phyloP scores from a whole-genome alignment of 257 asterid genomes.

The Solanum clarkiae region DNA sequence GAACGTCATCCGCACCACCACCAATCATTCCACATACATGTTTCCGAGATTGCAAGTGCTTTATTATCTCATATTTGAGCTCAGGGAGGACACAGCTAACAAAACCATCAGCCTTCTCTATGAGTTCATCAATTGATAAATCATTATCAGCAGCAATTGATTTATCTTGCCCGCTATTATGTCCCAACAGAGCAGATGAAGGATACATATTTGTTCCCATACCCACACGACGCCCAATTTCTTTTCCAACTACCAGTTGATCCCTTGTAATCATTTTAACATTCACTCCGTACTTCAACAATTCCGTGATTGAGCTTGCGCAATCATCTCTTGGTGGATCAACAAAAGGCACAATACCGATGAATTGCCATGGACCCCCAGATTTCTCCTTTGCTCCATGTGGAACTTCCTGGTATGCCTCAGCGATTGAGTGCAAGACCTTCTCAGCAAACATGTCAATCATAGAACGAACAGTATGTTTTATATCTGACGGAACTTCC shows the following conservation, averaged over 20 bases:
- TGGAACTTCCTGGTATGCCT: constrained; percentile 37
- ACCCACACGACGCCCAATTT: constrained; percentile 89
- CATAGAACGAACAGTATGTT: neutral
- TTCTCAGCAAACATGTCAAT: constrained; percentile 37
- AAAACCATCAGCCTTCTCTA: constrained; percentile 97
- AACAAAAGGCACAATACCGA: constrained; percentile 30
- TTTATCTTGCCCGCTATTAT: constrained; percentile 53
- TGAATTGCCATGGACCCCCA: constrained; percentile 36
- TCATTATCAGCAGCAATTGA: constrained; percentile 34
- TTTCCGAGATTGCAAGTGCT: constrained; percentile 85
- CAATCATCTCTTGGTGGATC: constrained; percentile 34
- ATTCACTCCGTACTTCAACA: constrained; percentile 29
- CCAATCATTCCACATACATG: constrained; percentile 98
- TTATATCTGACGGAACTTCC: constrained; percentile 20
- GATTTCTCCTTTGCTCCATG: constrained; percentile 30
- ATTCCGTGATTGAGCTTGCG: constrained; percentile 23
- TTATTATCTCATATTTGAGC: constrained; percentile 91
- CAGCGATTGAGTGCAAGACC: constrained; percentile 32
- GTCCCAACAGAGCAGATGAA: constrained; percentile 88
- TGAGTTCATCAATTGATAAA: constrained; percentile 81
- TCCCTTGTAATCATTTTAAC: constrained; percentile 60
- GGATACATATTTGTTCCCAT: constrained; percentile 99
- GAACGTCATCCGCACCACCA: constrained; percentile 92
- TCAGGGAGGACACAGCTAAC: constrained; percentile 86
- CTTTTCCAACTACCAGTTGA: constrained; percentile 91